Percentiles rank a stretch among this genome's conserved stretches.
These are phyloP conservation scores for Berkeleyomyces basicola DNA, from an alignment of 2,329 filamentous ascomycete genomes.

Conservation along the genomic window DNA sequence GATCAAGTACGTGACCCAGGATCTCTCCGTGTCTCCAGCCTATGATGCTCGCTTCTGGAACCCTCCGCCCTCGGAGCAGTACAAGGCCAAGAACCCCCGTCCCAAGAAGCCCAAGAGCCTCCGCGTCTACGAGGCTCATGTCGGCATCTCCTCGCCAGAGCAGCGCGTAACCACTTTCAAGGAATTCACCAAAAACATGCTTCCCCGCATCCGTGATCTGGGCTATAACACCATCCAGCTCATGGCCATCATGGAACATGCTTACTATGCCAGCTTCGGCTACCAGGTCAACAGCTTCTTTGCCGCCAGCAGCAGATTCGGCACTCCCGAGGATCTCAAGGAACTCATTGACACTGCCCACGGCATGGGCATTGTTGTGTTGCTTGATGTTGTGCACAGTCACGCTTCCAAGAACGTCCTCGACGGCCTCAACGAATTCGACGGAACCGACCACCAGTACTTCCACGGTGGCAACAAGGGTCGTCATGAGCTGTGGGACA, in stretches of 20 bases:
- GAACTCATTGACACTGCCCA: constrained; percentile 94
- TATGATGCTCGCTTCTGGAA: constrained; percentile 98
- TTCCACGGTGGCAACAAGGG: constrained; percentile 81
- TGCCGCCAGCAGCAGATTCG: constrained; percentile 88
- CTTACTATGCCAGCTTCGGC: constrained; percentile 97
- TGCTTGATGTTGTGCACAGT: constrained; percentile 92
- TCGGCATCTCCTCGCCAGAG: constrained; percentile 89
- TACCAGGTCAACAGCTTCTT: constrained; percentile 99
- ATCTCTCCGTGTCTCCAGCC: constrained; percentile 70
- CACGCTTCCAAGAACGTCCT: constrained; percentile 96
- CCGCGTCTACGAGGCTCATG: constrained; percentile 97
- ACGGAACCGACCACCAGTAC: constrained; percentile 87
- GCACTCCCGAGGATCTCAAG: constrained; percentile 83
- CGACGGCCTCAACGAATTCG: constrained; percentile 90
- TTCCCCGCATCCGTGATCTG: constrained; percentile 74
- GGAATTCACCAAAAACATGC: constrained; percentile 84
- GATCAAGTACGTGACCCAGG: constrained; percentile 96
- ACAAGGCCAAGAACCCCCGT: constrained; percentile 66
- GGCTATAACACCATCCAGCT: constrained; percentile 97
- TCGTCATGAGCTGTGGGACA: constrained; percentile 88
- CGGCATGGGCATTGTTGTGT: constrained; percentile 71
- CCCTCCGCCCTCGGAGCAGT: constrained; percentile 57
- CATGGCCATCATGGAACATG: constrained; percentile 99
- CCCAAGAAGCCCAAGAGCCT: constrained; percentile 71
- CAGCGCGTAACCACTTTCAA: constrained; percentile 85